Evolutionary conservation across 75 land plant species (phyloP).

Genomic region (Pinus taeda): DNA sequence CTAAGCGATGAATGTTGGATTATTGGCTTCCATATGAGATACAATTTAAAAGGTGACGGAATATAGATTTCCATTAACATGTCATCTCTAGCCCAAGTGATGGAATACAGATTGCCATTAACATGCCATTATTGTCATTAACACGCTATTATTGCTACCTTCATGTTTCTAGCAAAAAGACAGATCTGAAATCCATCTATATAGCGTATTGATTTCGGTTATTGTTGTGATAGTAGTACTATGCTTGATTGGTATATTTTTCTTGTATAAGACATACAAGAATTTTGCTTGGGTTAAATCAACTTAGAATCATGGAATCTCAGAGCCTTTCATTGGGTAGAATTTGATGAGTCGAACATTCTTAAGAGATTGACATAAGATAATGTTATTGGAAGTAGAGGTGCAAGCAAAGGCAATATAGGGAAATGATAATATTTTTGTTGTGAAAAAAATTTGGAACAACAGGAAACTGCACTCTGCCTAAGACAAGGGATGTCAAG

Average conservation of each 20-base stretch:
- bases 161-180: neutral
- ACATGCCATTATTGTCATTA: too few relatives aligned
- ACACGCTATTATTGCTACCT: neutral
- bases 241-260: neutral
- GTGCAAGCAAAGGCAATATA: constrained; percentile 42
- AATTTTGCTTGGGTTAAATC: constrained; percentile 5
- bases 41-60: too few relatives aligned
- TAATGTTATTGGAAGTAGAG: constrained; percentile 74
- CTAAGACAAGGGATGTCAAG: constrained; percentile 39
- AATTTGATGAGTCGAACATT: constrained; percentile 52
- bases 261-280: neutral
- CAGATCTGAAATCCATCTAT: neutral
- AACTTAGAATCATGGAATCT: constrained; percentile 57
- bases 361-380: constrained; percentile 38
- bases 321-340: constrained; percentile 73
- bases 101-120: too few relatives aligned
- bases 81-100: too few relatives aligned
- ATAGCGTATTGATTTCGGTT: neutral
- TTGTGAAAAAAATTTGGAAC: constrained; percentile 43
- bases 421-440: constrained; percentile 14
- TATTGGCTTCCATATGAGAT: too few relatives aligned
- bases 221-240: constrained; percentile 5
- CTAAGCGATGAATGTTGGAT: too few relatives aligned
- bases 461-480: neutral
- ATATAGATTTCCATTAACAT: too few relatives aligned